These are phyloP conservation scores for Mucor plumbeus DNA, from an alignment of 371 early-diverging fungal species.

Conservation along the genomic window DNA sequence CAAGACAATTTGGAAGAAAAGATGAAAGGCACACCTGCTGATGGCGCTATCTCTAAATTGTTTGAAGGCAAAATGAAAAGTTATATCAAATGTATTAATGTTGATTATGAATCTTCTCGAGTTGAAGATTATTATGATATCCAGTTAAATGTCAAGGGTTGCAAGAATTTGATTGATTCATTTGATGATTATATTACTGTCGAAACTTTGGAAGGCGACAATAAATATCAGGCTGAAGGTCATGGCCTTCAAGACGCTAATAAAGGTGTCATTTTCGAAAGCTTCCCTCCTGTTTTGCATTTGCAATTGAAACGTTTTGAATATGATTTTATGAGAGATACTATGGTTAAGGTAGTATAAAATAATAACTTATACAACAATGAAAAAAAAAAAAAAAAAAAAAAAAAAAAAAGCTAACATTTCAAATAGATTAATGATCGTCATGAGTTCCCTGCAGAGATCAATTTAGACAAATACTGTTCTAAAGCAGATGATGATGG, in stretches of 20 bases:
- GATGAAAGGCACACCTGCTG: constrained; percentile 86
- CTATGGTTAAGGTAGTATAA: constrained; percentile 82
- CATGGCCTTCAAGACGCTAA: constrained; percentile 95
- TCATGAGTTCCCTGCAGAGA: constrained; percentile 90
- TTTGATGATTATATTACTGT: constrained; percentile 87
- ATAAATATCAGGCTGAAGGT: constrained; percentile 97
- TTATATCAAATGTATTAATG: constrained; percentile 92
- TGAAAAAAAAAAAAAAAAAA: background rate
- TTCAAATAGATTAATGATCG: constrained; percentile 88
- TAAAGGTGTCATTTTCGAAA: constrained; percentile 94
- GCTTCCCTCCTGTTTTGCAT: constrained; percentile 97
- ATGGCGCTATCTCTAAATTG: constrained; percentile 86
- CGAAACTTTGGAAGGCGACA: constrained; percentile 95
- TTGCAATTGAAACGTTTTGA: constrained; percentile 98
- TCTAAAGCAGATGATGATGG: constrained; percentile 37
- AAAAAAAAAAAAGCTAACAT: no score
- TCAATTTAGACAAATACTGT: constrained; percentile 88
- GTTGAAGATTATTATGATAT: constrained; percentile 80
- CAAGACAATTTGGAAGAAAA: constrained; percentile 94
- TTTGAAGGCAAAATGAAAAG: constrained; percentile 96
- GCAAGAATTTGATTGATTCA: constrained; percentile 84
- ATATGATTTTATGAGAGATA: constrained; percentile 92
- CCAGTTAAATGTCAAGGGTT: constrained; percentile 94
- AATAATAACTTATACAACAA: background rate
- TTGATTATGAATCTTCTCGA: constrained; percentile 92